Evolutionary conservation across 805 yeast species (phyloP).

Genomic region (Wilhelminamyces savonicus): DNA sequence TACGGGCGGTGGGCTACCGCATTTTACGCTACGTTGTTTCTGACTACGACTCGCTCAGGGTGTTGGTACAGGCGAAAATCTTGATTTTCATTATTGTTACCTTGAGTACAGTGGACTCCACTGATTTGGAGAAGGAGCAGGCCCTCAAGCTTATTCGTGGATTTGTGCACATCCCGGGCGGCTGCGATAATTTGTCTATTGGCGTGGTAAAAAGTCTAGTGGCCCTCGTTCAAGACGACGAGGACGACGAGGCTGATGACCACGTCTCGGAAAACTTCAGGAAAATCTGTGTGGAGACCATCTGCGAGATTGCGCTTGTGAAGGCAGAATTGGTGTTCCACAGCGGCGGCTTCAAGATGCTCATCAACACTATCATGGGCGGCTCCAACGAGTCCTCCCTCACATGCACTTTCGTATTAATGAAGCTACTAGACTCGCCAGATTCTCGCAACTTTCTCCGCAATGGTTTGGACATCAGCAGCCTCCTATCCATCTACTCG

Average conservation of each 20-base stretch:
- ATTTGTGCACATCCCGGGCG: conserved; percentile 48
- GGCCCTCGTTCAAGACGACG: conserved; percentile 44
- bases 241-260: not conserved
- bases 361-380: conserved; percentile 31
- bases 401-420: conserved; percentile 36
- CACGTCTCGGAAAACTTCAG: conserved; percentile 27
- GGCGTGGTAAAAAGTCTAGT: conserved; percentile 67
- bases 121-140: conserved; percentile 62
- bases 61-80: conserved; percentile 47
- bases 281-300: conserved; percentile 37
- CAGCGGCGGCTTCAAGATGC: conserved; percentile 49
- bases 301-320: conserved; percentile 30
- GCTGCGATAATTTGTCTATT: conserved; percentile 45
- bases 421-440: conserved; percentile 54
- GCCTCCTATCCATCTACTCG: conserved; percentile 64
- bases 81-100: conserved; percentile 62
- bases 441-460: conserved; percentile 47
- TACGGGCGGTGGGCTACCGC: conserved; percentile 71
- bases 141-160: conserved; percentile 67
- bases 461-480: conserved; percentile 56
- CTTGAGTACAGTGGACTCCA: conserved; percentile 51
- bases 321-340: conserved; percentile 40
- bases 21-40: conserved; percentile 60
- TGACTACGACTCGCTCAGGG: conserved; percentile 46
- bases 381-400: conserved; percentile 13